These are phyloP conservation scores for Candida nemodendra DNA, from an alignment of 805 yeast genomes.

Conservation along the genomic window DNA sequence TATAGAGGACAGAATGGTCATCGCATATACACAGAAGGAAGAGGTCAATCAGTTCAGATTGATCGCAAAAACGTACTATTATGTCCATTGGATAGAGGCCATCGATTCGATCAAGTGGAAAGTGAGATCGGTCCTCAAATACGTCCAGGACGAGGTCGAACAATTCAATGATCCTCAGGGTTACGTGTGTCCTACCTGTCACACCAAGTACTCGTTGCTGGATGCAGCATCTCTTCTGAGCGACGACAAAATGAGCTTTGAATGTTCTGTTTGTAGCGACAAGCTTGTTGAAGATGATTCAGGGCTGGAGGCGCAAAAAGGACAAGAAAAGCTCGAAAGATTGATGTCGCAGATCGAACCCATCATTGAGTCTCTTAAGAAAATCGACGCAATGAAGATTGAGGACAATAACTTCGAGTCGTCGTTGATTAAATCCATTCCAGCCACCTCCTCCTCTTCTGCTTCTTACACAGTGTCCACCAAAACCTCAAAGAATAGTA, in stretches of 20 bases:
- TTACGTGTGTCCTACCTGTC: slow-evolving; percentile 84
- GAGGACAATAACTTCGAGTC: slow-evolving; percentile 90
- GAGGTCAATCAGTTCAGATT: slow-evolving; percentile 64
- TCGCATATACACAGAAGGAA: slow-evolving; percentile 70
- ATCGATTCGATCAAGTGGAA: slow-evolving; percentile 97
- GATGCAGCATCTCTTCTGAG: slow-evolving; percentile 84
- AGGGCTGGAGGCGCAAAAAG: slow-evolving; percentile 73
- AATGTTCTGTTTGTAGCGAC: slow-evolving; percentile 82
- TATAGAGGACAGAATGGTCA: slow-evolving; percentile 78
- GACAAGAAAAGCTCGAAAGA: slow-evolving; percentile 77
- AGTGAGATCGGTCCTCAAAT: slow-evolving; percentile 79
- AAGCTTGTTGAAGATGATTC: slow-evolving; percentile 84
- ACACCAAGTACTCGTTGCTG: slow-evolving; percentile 73
- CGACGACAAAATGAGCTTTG: slow-evolving; percentile 75
- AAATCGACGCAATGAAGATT: slow-evolving; percentile 73
- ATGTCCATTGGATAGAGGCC: slow-evolving; percentile 84
- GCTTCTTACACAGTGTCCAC: slow-evolving; percentile 69
- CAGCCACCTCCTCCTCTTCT: slow-evolving; percentile 69
- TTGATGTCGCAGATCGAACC: slow-evolving; percentile 91
- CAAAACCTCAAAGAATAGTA: slow-evolving; percentile 29
- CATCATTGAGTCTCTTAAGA: slow-evolving; percentile 74
- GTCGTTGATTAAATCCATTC: slow-evolving; percentile 77
- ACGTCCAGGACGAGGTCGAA: slow-evolving; percentile 77
- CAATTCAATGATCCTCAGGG: slow-evolving; percentile 91
- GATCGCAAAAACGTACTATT: slow-evolving; percentile 75